Base-by-base conservation (phyloP, 176 grass and related monocot genomes). In the Triticum turgidum region DNA sequence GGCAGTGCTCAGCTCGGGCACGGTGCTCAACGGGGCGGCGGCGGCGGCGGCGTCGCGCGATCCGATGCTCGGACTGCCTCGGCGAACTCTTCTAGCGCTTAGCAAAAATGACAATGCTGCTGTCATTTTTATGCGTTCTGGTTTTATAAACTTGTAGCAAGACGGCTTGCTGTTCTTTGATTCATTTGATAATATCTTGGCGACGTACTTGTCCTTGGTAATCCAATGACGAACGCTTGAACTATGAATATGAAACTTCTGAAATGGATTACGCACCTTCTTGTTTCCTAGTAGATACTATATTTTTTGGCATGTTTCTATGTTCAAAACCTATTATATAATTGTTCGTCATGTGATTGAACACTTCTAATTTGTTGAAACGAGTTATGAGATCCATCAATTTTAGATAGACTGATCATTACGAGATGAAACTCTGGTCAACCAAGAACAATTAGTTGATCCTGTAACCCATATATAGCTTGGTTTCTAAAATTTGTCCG, bases 141-240 rank as follows among this genome's bases (percentile, higher is more conserved):
- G 54, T 79, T 86, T 66, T 85, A 5, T 85, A 6, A 51, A 81
- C 22, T 81, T 83, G 47, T 58, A 76, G 89, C 95, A 95, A 92
- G 80, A 90, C 68, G 85, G 81, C n/a, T 95, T 93, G 88, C 89
- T 90, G 30, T 89, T 93, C 8, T 73, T 69, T 73, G 24, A 18
- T 58, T 80, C 61, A 6, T 74, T 81, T 83, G 34, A 29, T 73
- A 38, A 74, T 85, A 86, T 44, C 85, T 77, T 86, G 76, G 72
- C 91, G 79, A 92, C 89, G 86, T 90, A 82, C 8, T 75, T 24
- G 17, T 51, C 45, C 12, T 49, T 25, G 9, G 44, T 18, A 9
- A 74, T 25, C 6, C 49, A 51, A 14, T 76, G 14, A 18, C 51
- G 44, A 30, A 1, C 59, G 21, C 20, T 62, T 62, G 59, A 62